A percentile compares a stretch with the other conserved stretches of the same genome.
phyloP scores from a whole-genome alignment of 768 basidiomycete species.

The Calvatia gigantea region DNA sequence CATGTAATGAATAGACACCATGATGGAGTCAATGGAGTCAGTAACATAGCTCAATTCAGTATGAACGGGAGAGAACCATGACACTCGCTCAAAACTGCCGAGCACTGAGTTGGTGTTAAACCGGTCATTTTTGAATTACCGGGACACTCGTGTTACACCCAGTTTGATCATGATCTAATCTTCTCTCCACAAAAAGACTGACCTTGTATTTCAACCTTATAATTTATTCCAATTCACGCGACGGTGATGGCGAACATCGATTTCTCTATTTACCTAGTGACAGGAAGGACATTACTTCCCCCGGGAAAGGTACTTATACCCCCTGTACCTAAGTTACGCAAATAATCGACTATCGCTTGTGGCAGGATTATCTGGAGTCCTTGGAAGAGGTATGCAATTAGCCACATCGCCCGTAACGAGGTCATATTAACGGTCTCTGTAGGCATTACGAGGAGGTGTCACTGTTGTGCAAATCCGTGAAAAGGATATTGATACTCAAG shows the following conservation, averaged over 20 bases:
- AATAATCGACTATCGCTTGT: slow-evolving; percentile 10
- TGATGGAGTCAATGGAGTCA: too few species aligned
- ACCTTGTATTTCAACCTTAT: background rate
- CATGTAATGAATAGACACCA: too few species aligned
- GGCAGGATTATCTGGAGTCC: slow-evolving; percentile 63
- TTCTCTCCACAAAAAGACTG: background rate
- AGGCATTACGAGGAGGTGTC: slow-evolving; percentile 85
- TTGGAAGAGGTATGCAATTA: slow-evolving; percentile 63
- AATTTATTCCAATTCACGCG: too few species aligned
- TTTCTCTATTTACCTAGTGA: slow-evolving; percentile 84
- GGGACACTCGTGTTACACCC: too few species aligned
- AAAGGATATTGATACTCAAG: slow-evolving; percentile 76
- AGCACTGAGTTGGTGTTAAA: too few species aligned
- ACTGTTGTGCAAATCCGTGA: slow-evolving; percentile 90
- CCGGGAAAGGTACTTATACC: slow-evolving; percentile 56
- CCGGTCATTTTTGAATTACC: too few species aligned
- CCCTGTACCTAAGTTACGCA: background rate
- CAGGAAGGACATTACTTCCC: slow-evolving; percentile 75
- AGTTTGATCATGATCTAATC: background rate
- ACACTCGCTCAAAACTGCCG: too few species aligned
- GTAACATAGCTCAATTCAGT: too few species aligned
- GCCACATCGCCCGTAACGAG: background rate
- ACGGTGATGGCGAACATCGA: slow-evolving; percentile 37
- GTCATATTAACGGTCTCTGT: slow-evolving; percentile 7
- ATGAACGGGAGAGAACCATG: too few species aligned